phyloP scores from a whole-genome alignment of 805 yeast genomes.

The Candida koratica region DNA sequence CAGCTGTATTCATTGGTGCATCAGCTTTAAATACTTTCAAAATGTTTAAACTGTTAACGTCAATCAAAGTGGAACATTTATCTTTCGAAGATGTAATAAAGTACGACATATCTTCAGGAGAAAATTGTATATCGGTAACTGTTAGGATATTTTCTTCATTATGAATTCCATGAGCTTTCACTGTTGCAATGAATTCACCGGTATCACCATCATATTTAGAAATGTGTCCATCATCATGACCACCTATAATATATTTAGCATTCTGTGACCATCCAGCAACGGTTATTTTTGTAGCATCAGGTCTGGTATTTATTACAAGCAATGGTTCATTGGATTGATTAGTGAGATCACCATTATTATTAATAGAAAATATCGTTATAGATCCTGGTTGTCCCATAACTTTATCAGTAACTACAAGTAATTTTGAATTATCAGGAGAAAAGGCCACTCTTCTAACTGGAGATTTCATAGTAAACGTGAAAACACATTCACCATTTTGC shows the following conservation, averaged over 20 bases:
- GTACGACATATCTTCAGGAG: conserved; percentile 75
- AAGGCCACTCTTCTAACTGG: conserved; percentile 93
- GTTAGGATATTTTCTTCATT: conserved; percentile 39
- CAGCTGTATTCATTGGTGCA: conserved; percentile 93
- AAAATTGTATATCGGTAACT: conserved; percentile 86
- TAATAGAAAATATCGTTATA: conserved; percentile 62
- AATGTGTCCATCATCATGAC: conserved; percentile 82
- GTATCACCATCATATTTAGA: conserved; percentile 74
- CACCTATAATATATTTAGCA: conserved; percentile 72
- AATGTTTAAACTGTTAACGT: conserved; percentile 68
- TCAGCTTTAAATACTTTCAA: conserved; percentile 79
- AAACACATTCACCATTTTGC: conserved; percentile 68
- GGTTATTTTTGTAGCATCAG: conserved; percentile 57
- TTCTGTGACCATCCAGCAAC: conserved; percentile 87
- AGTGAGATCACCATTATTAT: conserved; percentile 20
- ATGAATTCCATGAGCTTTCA: conserved; percentile 67
- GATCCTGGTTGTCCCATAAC: conserved; percentile 89
- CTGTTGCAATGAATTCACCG: conserved; percentile 61
- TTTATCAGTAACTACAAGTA: conserved; percentile 79
- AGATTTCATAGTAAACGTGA: conserved; percentile 69
- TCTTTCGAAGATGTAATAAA: conserved; percentile 93
- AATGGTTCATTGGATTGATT: conserved; percentile 52
- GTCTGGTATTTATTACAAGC: conserved; percentile 56
- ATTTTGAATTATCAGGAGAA: conserved; percentile 62
- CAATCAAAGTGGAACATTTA: conserved; percentile 73